Evolutionary conservation across 148 eudicot species (phyloP).

Genomic region (Vaccinium macrocarpon): DNA sequence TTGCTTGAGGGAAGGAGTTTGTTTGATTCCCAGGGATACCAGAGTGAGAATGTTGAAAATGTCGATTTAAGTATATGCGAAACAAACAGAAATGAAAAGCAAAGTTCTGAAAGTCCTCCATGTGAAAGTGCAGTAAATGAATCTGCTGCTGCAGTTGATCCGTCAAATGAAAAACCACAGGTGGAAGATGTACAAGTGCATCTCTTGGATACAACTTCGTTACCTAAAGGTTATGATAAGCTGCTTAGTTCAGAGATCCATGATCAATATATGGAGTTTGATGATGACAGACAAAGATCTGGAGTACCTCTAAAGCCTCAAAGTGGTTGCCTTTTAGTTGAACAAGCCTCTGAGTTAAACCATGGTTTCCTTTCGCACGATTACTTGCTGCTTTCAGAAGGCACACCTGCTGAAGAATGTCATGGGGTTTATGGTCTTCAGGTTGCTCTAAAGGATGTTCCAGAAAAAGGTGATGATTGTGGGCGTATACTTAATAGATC

Average conservation of each 20-base stretch:
- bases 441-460: constrained; percentile 4
- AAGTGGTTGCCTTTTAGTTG: neutral
- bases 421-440: constrained; percentile 14
- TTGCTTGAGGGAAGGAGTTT: constrained; percentile 14
- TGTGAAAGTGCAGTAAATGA: constrained; percentile 8
- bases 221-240: constrained; percentile 4
- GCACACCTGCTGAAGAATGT: constrained; percentile 12
- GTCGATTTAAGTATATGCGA: neutral
- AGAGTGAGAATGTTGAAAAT: constrained; percentile 6
- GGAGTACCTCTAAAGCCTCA: constrained; percentile 17
- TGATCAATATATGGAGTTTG: constrained; percentile 8
- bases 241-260: neutral
- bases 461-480: constrained; percentile 3
- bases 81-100: constrained; percentile 13
- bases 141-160: constrained; percentile 8
- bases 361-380: constrained; percentile 9
- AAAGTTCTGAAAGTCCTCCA: neutral
- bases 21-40: constrained; percentile 5
- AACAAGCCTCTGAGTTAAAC: constrained; percentile 7
- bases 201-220: neutral
- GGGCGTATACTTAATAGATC: constrained; percentile 6
- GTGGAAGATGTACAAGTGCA: constrained; percentile 9
- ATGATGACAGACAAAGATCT: neutral
- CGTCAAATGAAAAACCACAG: neutral
- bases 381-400: constrained; percentile 19